Evolutionary conservation across 495 filamentous ascomycete genomes (phyloP).

Genomic region (Lasiosphaeria hispida): DNA sequence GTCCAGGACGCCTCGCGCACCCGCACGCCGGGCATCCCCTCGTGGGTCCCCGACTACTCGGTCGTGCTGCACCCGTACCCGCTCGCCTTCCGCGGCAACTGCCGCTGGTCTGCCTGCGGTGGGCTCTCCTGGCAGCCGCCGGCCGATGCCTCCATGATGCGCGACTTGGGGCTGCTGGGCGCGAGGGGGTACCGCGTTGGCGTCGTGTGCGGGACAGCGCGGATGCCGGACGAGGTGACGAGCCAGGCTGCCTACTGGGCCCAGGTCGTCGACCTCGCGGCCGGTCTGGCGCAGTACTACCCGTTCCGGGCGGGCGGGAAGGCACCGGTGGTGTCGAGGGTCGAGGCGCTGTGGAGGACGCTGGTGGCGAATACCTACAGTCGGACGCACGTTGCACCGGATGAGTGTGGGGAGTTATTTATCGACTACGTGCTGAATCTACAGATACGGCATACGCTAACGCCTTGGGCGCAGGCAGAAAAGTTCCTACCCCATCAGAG

Average conservation of each 20-base stretch:
- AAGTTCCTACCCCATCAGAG: slow-evolving; percentile 12
- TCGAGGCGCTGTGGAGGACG: slow-evolving; percentile 17
- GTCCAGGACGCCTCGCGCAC: slow-evolving; percentile 9
- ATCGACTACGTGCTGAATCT: slow-evolving; percentile 16
- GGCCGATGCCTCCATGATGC: not conserved
- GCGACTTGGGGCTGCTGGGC: not conserved
- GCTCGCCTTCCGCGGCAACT: not conserved
- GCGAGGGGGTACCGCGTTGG: slow-evolving; percentile 1
- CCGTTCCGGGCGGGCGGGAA: not conserved
- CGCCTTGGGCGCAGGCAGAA: not conserved
- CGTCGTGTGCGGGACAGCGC: not conserved
- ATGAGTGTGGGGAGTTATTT: not conserved
- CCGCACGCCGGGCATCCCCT: slow-evolving; percentile 4
- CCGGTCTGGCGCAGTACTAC: not conserved
- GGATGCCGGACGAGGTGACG: slow-evolving; percentile 12
- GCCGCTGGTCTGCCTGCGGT: slow-evolving; percentile 8
- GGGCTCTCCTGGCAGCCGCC: slow-evolving; percentile 6
- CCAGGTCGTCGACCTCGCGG: slow-evolving; percentile 1
- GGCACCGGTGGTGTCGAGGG: not conserved
- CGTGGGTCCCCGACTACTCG: slow-evolving; percentile 20
- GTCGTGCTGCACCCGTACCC: slow-evolving; percentile 6
- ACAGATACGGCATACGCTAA: slow-evolving; percentile 7
- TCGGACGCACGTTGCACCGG: slow-evolving; percentile 9
- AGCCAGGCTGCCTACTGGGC: slow-evolving; percentile 11
- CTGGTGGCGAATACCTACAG: slow-evolving; percentile 11